Evolutionary conservation across 1,284 basidiomycete genomes (phyloP), one percentile per base, ranked within the genome.

Genomic region (Apiotrichum siamense): DNA sequence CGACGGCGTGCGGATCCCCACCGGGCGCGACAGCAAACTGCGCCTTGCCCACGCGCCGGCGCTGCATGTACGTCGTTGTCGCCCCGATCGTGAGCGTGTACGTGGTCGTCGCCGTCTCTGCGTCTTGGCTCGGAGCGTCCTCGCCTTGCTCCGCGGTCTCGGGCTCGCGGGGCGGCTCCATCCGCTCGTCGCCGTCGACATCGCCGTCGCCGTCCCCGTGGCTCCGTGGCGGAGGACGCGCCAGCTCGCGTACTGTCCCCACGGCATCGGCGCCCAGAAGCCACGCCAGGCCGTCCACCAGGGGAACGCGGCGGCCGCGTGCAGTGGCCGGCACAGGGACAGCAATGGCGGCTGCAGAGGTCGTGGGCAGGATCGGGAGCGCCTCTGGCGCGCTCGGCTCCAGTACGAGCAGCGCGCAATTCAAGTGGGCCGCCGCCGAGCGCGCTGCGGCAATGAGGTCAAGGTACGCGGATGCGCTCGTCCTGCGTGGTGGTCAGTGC

Each of bases 401-500:
- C 23, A 71, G 62, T 9, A 71, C 45, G 17, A 68, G 51, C 3
- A 71, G 51, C 20, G 40, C 41, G 6, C 49, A 52, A 10, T 52
- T 58, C 9, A 66, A 36, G 43, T 66, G 62, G 4, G 56, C 44
- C 6, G 58, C 51, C 1, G 61, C 51, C 2, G 62, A 50, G 39
- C 54, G 52, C 6, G 60, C 55, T 1, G 62, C 61, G 12, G 66
- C 39, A 3, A 68, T 44, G 13, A 68, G 12, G 24, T 64, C 60
- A 42, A 71, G 59, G 40, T 71, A 71, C 32, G 61, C 59, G 17
- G 62, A 54, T 7, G 67, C 54, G 18, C 55, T 55, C 2, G 58
- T 50, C 1, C 67, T 71, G 44, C 17, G 3, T 15, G 48, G 61
- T 41, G 53, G 47, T 15, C 33, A 20, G 27, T 24, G 11, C 9